A percentile compares a stretch with the other conserved stretches of the same genome.
These are phyloP conservation scores for Alliaria petiolata DNA, from an alignment of 345 rosid genomes.

Conservation along the genomic window DNA sequence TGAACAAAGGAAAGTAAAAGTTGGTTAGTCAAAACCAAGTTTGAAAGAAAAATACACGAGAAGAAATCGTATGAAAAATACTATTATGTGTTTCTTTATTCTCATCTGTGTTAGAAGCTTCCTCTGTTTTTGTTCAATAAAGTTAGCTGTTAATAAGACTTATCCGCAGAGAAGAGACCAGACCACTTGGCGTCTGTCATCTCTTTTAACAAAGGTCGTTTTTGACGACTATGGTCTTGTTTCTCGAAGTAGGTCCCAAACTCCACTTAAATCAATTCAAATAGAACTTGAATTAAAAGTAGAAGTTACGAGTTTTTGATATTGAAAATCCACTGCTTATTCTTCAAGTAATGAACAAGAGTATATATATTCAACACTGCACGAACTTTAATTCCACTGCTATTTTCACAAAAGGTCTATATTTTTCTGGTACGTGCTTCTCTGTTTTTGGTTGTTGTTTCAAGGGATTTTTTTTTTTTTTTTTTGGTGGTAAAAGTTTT, in stretches of 20 bases:
- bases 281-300: neutral
- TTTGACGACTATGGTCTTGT: constrained; percentile 21
- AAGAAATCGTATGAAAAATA: neutral
- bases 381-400: neutral
- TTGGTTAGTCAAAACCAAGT: neutral
- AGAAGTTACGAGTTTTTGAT: neutral
- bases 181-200: constrained; percentile 13
- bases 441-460: neutral
- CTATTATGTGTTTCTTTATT: neutral
- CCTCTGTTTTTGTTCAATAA: neutral
- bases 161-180: constrained; percentile 16
- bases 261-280: constrained; percentile 10
- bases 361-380: neutral
- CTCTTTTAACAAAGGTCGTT: constrained; percentile 8
- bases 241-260: constrained; percentile 21
- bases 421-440: constrained; percentile 12
- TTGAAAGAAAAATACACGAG: neutral
- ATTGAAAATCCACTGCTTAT: constrained; percentile 11
- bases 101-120: neutral
- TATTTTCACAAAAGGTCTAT: neutral
- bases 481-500: too few relatives aligned
- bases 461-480: too few relatives aligned
- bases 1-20: neutral
- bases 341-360: constrained; percentile 15
- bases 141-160: constrained; percentile 11